Evolutionary conservation across 2,329 filamentous ascomycete genomes (phyloP), one percentile per base, ranked within the genome.

Genomic region (Trichoderma koningiopsis): DNA sequence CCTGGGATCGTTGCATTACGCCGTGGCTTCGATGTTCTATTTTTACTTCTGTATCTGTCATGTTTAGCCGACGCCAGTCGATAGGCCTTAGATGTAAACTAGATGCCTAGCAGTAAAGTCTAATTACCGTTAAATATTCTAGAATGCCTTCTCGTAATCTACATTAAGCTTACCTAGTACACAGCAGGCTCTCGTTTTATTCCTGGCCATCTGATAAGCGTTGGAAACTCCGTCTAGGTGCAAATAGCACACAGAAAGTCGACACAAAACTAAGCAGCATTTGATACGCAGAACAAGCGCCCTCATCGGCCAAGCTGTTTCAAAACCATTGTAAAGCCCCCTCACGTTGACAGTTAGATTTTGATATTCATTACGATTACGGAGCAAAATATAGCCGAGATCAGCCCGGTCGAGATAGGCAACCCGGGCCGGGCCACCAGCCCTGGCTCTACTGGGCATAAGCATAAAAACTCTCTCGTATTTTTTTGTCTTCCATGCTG

Each of bases 321-420:
- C 63, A 66, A 33, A 52, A 31, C 53, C 29, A 40, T 67, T 59
- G 37, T 27, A 58, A 67, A 67, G 47, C 31, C 29, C 63, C 24
- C 29, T 59, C 29, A 22, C 22, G 63, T 13, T 67, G 63, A 22
- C 31, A 55, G 29, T 67, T 67, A 59, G 55, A 67, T 67, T 67
- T 67, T 43, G 63, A 67, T 67, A 58, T 67, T 67, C 63, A 67
- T 67, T 67, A 52, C 63, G 40, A 49, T 40, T 66, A 66, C 37
- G 52, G 53, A 65, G 52, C 37, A 37, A 27, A 43, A 57, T 64
- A 67, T 52, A 58, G 63, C 63, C 63, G 63, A 67, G 63, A 67
- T 59, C 63, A 67, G 31, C 63, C 63, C 63, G 63, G 55, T 65
- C 53, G 24, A 57, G 62, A 47, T 57, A 40, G 55, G 63, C 63